A percentile compares a stretch with the other conserved stretches of the same genome.
phyloP scores from a whole-genome alignment of 345 rosid genomes.

The Hypericum perforatum region DNA sequence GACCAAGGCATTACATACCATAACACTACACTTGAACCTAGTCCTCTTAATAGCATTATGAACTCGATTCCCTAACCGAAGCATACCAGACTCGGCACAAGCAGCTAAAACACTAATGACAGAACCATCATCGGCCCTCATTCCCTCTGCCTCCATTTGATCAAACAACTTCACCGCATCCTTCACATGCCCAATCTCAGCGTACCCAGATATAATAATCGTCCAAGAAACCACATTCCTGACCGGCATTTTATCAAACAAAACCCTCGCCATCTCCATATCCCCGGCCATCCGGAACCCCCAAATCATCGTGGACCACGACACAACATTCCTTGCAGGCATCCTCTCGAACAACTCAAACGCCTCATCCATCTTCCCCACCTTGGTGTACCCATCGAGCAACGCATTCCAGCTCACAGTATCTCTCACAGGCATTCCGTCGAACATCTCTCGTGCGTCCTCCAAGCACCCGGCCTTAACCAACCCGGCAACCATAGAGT shows the following conservation, averaged over 20 bases:
- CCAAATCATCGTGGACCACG: constrained; percentile 77
- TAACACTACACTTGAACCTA: constrained; percentile 29
- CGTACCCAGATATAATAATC: constrained; percentile 71
- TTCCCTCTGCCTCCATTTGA: constrained; percentile 45
- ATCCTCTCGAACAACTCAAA: constrained; percentile 58
- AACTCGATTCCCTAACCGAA: constrained; percentile 56
- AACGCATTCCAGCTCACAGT: constrained; percentile 72
- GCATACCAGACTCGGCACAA: constrained; percentile 74
- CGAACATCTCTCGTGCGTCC: constrained; percentile 55
- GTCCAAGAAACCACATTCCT: constrained; percentile 83
- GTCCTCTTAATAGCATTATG: constrained; percentile 39
- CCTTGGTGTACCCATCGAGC: constrained; percentile 69
- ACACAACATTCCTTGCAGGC: constrained; percentile 71
- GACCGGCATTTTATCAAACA: constrained; percentile 74
- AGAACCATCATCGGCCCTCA: constrained; percentile 52
- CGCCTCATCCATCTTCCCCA: constrained; percentile 51
- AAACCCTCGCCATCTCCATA: constrained; percentile 69
- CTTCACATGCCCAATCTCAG: constrained; percentile 48
- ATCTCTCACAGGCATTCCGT: constrained; percentile 68
- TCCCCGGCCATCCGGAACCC: constrained; percentile 71
- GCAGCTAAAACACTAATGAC: constrained; percentile 67
- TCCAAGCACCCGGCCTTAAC: constrained; percentile 42
- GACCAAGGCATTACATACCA: constrained; percentile 20
- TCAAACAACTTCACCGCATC: constrained; percentile 51
- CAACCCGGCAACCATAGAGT: constrained; percentile 60